Evolutionary conservation across 2,329 filamentous ascomycete genomes (phyloP), one percentile per base, ranked within the genome.

Genomic region (Ceratocystis alfenasii): DNA sequence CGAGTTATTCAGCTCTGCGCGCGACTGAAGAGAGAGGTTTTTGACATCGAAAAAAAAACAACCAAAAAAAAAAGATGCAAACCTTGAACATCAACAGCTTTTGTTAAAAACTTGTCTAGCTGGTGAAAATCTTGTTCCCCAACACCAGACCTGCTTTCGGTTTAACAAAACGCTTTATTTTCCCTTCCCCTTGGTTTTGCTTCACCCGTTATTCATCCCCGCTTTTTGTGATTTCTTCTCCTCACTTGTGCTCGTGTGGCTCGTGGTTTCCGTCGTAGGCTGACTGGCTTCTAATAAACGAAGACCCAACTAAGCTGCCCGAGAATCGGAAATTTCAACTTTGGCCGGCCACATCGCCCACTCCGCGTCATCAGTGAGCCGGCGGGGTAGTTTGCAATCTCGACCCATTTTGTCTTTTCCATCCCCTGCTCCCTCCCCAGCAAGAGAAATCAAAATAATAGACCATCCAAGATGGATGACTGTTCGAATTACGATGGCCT

Each of bases 381-480:
- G 30, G 28, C 10, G 28, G 55, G 55, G 28, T 36, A 36, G 17
- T 36, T 20, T 36, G 55, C 12, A 33, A 59, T 59, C 61, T 46
- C n/a, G 28, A 53, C 10, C 36, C 62, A 33, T 46, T n/a, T 53
- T 53, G 22, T 4, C 30, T 41, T 41, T 41, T 41, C 36, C 36
- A 10, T 41, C 10, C 10, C 10, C 10, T 12, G 10, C 36, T 12
- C 36, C 36, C 36, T 15, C 12, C 36, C 17, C 5, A 36, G 17
- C 55, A 8, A 59, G 55, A 59, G 10, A 59, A 20, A 28, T 15
- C 15, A 6, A 6, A 7, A n/a, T 30, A n/a, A 8, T 36, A 59
- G 30, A 36, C 41, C n/a, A 46, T 62, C 41, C 62, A 67, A 60
- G 61, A 67, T 65, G 66, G 44, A 65, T 36, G 44, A 45, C 20